Evolutionary conservation across 106 monocot species (phyloP).

Genomic region (Allium fistulosum): DNA sequence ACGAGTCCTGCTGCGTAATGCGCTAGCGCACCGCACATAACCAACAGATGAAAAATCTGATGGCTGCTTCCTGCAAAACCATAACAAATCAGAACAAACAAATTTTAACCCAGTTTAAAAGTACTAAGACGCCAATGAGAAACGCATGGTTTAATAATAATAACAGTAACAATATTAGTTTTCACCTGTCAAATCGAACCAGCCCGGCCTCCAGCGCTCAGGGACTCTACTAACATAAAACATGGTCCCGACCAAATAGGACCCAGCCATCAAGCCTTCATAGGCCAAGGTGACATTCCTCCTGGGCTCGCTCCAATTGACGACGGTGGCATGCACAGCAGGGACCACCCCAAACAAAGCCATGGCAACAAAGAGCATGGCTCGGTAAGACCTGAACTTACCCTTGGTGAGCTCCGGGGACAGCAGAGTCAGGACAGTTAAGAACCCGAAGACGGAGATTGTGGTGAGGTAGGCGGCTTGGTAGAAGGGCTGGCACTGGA

Average conservation of each 20-base stretch:
- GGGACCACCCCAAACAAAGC: slow-evolving; percentile 72
- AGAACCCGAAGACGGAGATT: slow-evolving; percentile 41
- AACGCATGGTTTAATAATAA: too few relatives aligned
- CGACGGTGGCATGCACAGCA: slow-evolving; percentile 56
- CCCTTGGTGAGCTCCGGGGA: slow-evolving; percentile 41
- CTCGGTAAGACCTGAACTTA: slow-evolving; percentile 46
- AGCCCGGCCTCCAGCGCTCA: slow-evolving; percentile 75
- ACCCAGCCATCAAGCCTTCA: slow-evolving; percentile 62
- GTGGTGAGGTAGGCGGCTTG: slow-evolving; percentile 52
- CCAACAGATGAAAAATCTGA: slow-evolving; percentile 86
- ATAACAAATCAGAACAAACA: too few relatives aligned
- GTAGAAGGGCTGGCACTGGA: slow-evolving; percentile 69
- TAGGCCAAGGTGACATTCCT: slow-evolving; percentile 48
- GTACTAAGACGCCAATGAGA: too few relatives aligned
- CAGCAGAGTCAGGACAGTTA: slow-evolving; percentile 45
- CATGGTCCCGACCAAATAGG: slow-evolving; percentile 43
- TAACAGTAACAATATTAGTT: too few relatives aligned
- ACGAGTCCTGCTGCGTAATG: slow-evolving; percentile 57
- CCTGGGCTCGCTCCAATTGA: slow-evolving; percentile 60
- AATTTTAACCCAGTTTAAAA: too few relatives aligned
- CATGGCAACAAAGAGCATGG: slow-evolving; percentile 58
- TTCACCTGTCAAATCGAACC: slow-evolving; percentile 26
- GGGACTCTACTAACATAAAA: slow-evolving; percentile 76
- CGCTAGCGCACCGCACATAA: slow-evolving; percentile 60
- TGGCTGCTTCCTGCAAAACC: slow-evolving; percentile 64